Evolutionary conservation across 768 basidiomycete species (phyloP), one percentile per base, ranked within the genome.

Genomic region (Hysterangium stoloniferum): DNA sequence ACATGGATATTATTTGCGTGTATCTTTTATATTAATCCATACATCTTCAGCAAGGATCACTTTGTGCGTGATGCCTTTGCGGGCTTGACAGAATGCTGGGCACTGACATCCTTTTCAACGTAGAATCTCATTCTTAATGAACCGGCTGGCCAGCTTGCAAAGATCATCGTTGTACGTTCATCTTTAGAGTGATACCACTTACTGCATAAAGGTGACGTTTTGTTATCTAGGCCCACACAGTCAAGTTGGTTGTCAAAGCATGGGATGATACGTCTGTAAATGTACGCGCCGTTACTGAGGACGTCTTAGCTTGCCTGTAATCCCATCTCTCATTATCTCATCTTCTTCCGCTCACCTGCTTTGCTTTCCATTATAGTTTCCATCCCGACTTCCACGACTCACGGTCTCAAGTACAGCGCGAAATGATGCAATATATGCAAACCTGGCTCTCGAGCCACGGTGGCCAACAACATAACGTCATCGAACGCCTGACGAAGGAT

Each of bases 91-190:
- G n/a, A n/a, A n/a, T n/a, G n/a, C n/a, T n/a, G n/a, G n/a, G n/a
- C n/a, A n/a, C n/a, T n/a, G n/a, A n/a, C n/a, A n/a, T n/a, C 25
- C 31, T 7, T 31, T 12, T n/a, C 27, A 32, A n/a, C n/a, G n/a
- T 41, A 84, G 85, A 85, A 86, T 61, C 68, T 86, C 24, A 82
- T 87, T 42, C 66, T 92, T 13, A 92, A 92, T 56, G 85, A 90
- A 60, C 84, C 87, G 2, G 89, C 89, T 6, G 88, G 89, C 0
- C 70, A 79, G 53, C 61, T 91, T 32, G 88, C 86, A 1, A 79
- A 74, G 58, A 70, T 80, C 52, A 71, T 91, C 34, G 73, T 90
- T 13, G 81, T 84, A 60, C 25, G 76, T 67, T 20, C 13, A 15
- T 20, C 6, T 56, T 41, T 27, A 48, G n/a, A 12, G 20, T 24